phyloP scores from a whole-genome alignment of 306 rosid genomes.

The Prunus mume region DNA sequence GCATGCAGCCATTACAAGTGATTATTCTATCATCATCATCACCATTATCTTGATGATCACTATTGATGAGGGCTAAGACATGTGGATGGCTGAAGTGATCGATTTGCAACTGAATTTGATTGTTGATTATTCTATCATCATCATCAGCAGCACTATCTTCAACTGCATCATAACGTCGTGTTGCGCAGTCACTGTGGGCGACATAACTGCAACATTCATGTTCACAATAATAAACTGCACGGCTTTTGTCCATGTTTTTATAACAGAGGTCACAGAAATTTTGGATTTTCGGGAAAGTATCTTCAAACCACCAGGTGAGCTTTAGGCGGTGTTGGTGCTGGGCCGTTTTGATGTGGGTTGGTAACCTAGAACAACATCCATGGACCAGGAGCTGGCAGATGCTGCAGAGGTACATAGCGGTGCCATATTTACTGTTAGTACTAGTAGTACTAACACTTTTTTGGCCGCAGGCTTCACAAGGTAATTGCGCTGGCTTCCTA shows the following conservation, averaged over 20 bases:
- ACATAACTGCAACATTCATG: background rate
- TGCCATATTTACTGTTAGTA: fast-evolving
- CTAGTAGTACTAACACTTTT: too few species aligned
- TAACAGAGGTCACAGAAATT: too few species aligned
- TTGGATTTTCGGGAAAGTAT: too few species aligned
- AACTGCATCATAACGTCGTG: background rate
- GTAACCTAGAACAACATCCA: background rate
- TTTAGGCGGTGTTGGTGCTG: background rate
- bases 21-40: background rate
- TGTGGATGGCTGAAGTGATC: background rate
- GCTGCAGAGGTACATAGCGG: background rate
- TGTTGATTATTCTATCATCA: background rate
- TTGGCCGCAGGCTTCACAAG: background rate
- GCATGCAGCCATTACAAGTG: background rate
- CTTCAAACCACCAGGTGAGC: background rate
- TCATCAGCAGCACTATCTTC: background rate
- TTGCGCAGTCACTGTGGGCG: background rate
- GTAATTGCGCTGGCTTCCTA: background rate
- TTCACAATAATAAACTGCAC: too few species aligned
- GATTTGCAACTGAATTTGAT: background rate
- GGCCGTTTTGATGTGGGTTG: background rate
- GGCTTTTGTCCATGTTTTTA: too few species aligned
- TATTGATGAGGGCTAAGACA: background rate
- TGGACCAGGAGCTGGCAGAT: background rate
- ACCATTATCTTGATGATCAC: background rate